A percentile compares a stretch with the other conserved stretches of the same genome.
These are phyloP conservation scores for Viridothelium virens DNA, from an alignment of 495 filamentous ascomycete genomes.

Conservation along the genomic window DNA sequence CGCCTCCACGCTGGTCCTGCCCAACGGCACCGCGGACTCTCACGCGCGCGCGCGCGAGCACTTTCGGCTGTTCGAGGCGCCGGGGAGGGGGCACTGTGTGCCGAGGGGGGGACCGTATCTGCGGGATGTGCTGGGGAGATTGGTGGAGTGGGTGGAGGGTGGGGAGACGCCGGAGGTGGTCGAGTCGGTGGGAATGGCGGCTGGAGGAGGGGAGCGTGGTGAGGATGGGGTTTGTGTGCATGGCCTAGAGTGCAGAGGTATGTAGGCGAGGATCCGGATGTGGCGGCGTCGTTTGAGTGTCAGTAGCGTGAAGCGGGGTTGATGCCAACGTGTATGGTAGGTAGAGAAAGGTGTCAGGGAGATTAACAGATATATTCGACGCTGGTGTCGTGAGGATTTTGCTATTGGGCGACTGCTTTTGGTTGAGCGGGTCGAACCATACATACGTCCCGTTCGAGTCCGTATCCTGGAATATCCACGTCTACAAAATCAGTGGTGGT, in stretches of 20 bases:
- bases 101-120: conserved; percentile 25
- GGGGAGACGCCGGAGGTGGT: conserved; percentile 24
- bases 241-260: conserved; percentile 23
- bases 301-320: neutral
- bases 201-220: neutral
- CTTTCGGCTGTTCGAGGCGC: conserved; percentile 28
- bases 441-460: neutral
- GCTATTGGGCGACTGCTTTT: neutral
- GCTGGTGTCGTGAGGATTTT: neutral
- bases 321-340: no score
- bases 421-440: neutral
- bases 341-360: no score
- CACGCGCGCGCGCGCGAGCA: conserved; percentile 23
- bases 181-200: conserved; percentile 13
- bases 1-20: conserved; percentile 25
- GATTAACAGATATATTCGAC: neutral
- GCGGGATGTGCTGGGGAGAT: conserved; percentile 14
- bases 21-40: conserved; percentile 24
- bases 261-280: conserved; percentile 16
- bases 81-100: conserved; percentile 26
- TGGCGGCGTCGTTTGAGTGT: conserved; percentile 17
- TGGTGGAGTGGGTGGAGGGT: conserved; percentile 30
- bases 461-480: neutral
- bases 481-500: neutral
- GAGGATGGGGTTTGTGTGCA: conserved; percentile 16